These are phyloP conservation scores for Botrytis byssoidea DNA, from an alignment of 2,329 filamentous ascomycete genomes.

Conservation along the genomic window DNA sequence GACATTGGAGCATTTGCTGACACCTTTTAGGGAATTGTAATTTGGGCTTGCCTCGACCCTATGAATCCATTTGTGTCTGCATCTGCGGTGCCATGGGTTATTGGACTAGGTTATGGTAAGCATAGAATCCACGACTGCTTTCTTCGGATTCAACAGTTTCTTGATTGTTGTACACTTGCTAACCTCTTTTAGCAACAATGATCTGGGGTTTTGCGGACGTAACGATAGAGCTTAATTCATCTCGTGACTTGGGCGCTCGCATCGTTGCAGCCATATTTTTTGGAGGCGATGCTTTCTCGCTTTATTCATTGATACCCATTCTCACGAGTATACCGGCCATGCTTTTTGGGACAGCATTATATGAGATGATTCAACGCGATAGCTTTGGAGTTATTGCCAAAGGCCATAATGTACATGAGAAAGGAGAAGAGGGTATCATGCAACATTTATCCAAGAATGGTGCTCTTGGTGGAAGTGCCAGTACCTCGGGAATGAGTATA, in stretches of 20 bases:
- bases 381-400: slow-evolving; percentile 50
- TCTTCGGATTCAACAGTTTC: background rate
- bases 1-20: slow-evolving; percentile 10
- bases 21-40: slow-evolving; percentile 45
- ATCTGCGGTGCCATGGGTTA: slow-evolving; percentile 49
- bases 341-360: slow-evolving; percentile 53
- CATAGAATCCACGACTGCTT: background rate
- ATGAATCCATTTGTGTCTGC: slow-evolving; percentile 56
- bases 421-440: slow-evolving; percentile 50
- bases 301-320: slow-evolving; percentile 54
- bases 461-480: slow-evolving; percentile 31
- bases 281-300: slow-evolving; percentile 50
- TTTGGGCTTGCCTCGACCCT: slow-evolving; percentile 57
- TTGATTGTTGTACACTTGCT: slow-evolving; percentile 38
- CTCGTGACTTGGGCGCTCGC: slow-evolving; percentile 57
- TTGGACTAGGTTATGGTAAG: slow-evolving; percentile 49
- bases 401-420: slow-evolving; percentile 49
- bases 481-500: background rate
- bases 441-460: slow-evolving; percentile 44
- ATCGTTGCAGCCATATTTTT: slow-evolving; percentile 59
- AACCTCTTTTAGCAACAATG: slow-evolving; percentile 38
- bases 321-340: slow-evolving; percentile 58
- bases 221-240: slow-evolving; percentile 56
- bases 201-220: slow-evolving; percentile 55
- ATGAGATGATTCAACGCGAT: slow-evolving; percentile 55